Evolutionary conservation across 2,329 filamentous ascomycete species (phyloP).

Genomic region (Canariomyces notabilis): DNA sequence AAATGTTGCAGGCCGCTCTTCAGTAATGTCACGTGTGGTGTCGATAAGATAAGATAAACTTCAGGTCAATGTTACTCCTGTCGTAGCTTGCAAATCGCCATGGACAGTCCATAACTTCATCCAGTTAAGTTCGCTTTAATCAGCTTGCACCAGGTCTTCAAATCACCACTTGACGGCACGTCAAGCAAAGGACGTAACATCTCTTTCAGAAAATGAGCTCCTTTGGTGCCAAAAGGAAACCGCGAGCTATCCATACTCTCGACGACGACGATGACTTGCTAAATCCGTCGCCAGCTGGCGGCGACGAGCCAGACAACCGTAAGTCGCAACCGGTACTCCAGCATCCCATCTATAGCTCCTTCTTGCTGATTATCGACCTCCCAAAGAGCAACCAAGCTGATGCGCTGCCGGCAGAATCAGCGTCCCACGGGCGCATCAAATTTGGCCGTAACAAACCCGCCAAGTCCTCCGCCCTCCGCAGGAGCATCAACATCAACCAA

Average conservation of each 20-base stretch:
- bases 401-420: conserved; percentile 26
- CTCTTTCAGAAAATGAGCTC: conserved; percentile 43
- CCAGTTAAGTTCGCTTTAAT: too few species aligned
- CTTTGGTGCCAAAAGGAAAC: conserved; percentile 59
- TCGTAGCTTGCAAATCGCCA: conserved; percentile 9
- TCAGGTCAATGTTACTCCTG: not conserved
- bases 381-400: conserved; percentile 30
- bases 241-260: conserved; percentile 68
- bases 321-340: conserved; percentile 25
- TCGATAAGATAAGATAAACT: conserved; percentile 39
- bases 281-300: conserved; percentile 15
- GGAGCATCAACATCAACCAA: conserved; percentile 47
- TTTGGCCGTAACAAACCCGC: conserved; percentile 48
- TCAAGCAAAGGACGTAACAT: not conserved
- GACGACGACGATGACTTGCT: conserved; percentile 55
- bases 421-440: conserved; percentile 40
- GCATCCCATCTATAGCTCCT: conserved; percentile 12
- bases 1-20: conserved; percentile 23
- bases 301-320: conserved; percentile 34
- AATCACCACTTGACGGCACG: not conserved
- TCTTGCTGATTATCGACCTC: conserved; percentile 25
- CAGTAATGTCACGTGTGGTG: conserved; percentile 39
- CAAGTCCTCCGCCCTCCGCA: conserved; percentile 55
- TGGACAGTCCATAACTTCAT: too few species aligned
- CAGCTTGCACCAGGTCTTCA: not conserved